A percentile compares a stretch with the other conserved stretches of the same genome.
phyloP scores from a whole-genome alignment of 2,329 filamentous ascomycete genomes.

The Gyromitra esculenta region DNA sequence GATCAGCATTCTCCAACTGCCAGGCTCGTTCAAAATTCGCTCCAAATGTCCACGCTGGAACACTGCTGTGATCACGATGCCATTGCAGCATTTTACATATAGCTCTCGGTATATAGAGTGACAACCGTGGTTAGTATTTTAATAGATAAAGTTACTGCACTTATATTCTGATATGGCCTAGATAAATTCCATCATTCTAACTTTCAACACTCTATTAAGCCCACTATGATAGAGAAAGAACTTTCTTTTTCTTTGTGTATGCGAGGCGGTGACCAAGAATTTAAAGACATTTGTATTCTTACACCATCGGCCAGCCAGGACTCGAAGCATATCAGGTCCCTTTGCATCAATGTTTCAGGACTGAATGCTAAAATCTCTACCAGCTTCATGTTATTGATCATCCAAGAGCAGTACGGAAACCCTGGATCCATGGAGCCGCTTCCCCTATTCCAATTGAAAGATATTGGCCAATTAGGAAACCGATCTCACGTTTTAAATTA shows the following conservation, averaged over 20 bases:
- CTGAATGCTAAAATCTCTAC: background rate
- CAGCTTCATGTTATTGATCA: background rate
- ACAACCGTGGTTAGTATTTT: background rate
- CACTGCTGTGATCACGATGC: background rate
- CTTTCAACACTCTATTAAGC: background rate
- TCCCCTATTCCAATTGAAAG: background rate
- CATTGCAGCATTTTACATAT: background rate
- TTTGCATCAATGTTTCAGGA: background rate
- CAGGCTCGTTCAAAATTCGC: slow-evolving; percentile 6
- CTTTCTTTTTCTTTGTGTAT: background rate
- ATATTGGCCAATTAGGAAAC: background rate
- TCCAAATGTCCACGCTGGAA: slow-evolving; percentile 10
- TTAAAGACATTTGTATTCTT: background rate
- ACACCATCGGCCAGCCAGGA: background rate
- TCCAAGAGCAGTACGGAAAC: background rate
- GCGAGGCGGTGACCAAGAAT: background rate
- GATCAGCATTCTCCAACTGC: slow-evolving; percentile 6
- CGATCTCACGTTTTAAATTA: background rate
- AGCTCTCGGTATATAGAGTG: slow-evolving; percentile 19
- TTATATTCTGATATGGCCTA: background rate
- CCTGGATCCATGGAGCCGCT: background rate
- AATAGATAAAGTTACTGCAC: background rate
- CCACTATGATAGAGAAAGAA: background rate
- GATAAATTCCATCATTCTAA: background rate
- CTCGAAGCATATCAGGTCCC: slow-evolving; percentile 3